Percentiles rank a stretch among this genome's conserved stretches.
These are phyloP conservation scores for Chloropicon primus DNA, from an alignment of 139 green algal genomes.

Conservation along the genomic window DNA sequence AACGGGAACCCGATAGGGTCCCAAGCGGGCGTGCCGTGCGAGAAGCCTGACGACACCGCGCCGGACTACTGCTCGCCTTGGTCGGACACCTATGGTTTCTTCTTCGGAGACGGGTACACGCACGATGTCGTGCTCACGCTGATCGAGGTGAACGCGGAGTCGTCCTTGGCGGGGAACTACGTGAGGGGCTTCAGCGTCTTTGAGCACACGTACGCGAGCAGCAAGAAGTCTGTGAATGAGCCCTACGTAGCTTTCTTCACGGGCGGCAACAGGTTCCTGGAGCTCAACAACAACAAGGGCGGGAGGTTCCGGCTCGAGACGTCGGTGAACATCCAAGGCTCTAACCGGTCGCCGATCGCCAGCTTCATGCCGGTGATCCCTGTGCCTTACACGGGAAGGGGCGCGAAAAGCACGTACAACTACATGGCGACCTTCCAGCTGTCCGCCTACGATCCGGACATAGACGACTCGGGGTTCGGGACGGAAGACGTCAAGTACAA, in stretches of 20 bases:
- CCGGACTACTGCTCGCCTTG: conserved; percentile 8
- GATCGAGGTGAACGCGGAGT: not conserved
- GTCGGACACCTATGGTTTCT: conserved; percentile 21
- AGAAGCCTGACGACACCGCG: not conserved
- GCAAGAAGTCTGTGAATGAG: not conserved
- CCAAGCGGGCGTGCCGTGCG: not conserved
- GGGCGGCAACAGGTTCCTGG: conserved; percentile 15
- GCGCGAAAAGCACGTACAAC: not conserved
- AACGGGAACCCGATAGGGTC: not conserved
- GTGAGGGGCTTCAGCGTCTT: not conserved
- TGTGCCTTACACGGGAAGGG: conserved; percentile 10
- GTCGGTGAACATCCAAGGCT: conserved; percentile 3
- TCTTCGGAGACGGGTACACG: conserved; percentile 13
- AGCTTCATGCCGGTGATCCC: conserved; percentile 17
- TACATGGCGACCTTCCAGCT: conserved; percentile 10
- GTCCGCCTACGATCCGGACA: conserved; percentile 14
- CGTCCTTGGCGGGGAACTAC: not conserved
- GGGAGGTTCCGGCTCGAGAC: conserved; percentile 20
- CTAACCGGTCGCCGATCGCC: conserved; percentile 17
- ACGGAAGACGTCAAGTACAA: not conserved
- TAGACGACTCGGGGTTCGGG: conserved; percentile 1
- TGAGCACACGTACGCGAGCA: not conserved
- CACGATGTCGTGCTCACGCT: not conserved
- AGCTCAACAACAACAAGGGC: conserved; percentile 24
- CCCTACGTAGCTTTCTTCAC: conserved; percentile 22